Evolutionary conservation across 805 yeast genomes (phyloP), one percentile per base, ranked within the genome.

Genomic region (Cyberlindnera maclurae): DNA sequence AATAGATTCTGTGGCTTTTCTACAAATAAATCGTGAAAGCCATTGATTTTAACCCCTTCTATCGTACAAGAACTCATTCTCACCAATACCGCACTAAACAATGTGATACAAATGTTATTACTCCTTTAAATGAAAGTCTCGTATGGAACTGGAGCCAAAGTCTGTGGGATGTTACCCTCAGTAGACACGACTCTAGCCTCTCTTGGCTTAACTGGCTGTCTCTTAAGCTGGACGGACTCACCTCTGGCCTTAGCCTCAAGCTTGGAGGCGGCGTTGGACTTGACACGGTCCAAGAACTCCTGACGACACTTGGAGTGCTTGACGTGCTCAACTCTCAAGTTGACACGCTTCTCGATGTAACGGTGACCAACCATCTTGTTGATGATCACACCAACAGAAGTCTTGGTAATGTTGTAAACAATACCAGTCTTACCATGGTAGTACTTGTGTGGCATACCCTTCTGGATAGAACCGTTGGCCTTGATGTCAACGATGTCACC

Each of bases 381-480:
- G 69, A 93, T 71, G 65, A 93, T 86, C 61, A 93, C 93, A 83
- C 98, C 98, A 55, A 93, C 97, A 54, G 98, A 77, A 51, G 95
- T 74, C 81, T 86, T 93, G 83, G 98, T 90, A 59, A 93, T 94
- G 82, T 93, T 93, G 95, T 80, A 93, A 56, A 93, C 80, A 61
- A 93, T 86, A 82, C 98, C 98, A 57, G 98, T 93, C 82, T 89
- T 93, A 75, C 98, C 98, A 81, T 93, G 97, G 96, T 93, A 93
- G 84, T 78, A 89, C 79, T 93, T 93, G 88, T 87, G 96, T 71
- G 98, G 98, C 96, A 93, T 87, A 86, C 97, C 97, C 83, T 90
- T 89, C 71, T 93, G 97, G 79, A 89, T 78, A 58, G 98, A 79
- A 80, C 96, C 96, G 71, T 93, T 93, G 71, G 94, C 98, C 77